These are phyloP conservation scores for Fusarium fujikuroi DNA, from an alignment of 2,329 filamentous ascomycete species.

Conservation along the genomic window DNA sequence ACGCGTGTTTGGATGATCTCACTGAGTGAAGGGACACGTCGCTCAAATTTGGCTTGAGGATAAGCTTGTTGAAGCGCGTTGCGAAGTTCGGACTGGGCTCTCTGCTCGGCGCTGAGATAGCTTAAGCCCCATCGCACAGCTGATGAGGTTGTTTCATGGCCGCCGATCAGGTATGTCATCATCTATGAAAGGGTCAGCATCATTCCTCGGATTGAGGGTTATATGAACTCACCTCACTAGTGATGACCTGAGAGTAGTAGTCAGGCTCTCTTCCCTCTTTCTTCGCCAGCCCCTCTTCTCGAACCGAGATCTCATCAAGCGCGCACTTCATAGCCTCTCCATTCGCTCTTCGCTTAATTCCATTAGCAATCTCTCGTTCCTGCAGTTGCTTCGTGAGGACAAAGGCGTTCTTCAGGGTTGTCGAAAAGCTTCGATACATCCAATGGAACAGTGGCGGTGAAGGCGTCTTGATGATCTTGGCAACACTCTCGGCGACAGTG, in stretches of 20 bases:
- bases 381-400: background rate
- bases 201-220: fast-evolving
- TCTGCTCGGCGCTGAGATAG: slow-evolving; percentile 20
- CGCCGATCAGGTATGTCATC: slow-evolving; percentile 23
- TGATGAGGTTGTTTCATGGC: slow-evolving; percentile 29
- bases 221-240: slow-evolving; percentile 2
- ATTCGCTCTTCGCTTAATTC: background rate
- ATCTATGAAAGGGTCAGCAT: background rate
- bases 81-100: slow-evolving; percentile 6
- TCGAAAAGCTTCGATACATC: slow-evolving; percentile 7
- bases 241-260: slow-evolving; percentile 18
- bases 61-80: slow-evolving; percentile 10
- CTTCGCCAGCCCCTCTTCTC: slow-evolving; percentile 19
- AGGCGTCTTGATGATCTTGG: slow-evolving; percentile 18
- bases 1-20: slow-evolving; percentile 26
- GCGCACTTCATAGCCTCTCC: slow-evolving; percentile 24
- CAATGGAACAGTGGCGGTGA: slow-evolving; percentile 13
- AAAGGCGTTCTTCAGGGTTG: background rate
- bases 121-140: slow-evolving; percentile 23
- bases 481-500: background rate
- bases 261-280: slow-evolving; percentile 22
- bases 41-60: background rate
- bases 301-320: slow-evolving; percentile 18
- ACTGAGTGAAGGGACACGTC: background rate
- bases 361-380: slow-evolving; percentile 5